Percentiles rank a stretch among this genome's conserved stretches.
Evolutionary conservation across 2,329 filamentous ascomycete species (phyloP).

Genomic region (Phialemonium atrogriseum): DNA sequence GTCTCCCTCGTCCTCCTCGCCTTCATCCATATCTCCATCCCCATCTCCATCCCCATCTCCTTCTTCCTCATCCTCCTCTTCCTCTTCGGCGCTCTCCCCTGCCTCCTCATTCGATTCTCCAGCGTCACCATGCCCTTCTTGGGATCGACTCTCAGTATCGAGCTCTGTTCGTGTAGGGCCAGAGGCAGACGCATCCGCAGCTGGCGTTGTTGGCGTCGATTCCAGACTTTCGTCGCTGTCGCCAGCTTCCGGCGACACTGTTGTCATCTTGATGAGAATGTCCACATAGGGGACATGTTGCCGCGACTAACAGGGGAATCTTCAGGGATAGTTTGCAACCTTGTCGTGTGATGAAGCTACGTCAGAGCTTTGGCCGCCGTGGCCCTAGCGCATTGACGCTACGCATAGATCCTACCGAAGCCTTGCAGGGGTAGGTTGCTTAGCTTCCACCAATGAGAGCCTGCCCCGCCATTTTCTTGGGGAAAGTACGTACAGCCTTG

Average conservation of each 20-base stretch:
- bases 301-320: too few relatives aligned
- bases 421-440: constrained; percentile 8
- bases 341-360: constrained; percentile 16
- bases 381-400: too few relatives aligned
- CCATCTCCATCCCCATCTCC: constrained; percentile 28
- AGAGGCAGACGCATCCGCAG: constrained; percentile 1
- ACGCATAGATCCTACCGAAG: constrained; percentile 1
- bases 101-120: constrained; percentile 15
- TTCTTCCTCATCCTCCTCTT: constrained; percentile 12
- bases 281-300: too few relatives aligned
- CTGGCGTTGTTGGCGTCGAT: constrained; percentile 3
- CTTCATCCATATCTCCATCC: constrained; percentile 34
- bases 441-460: constrained; percentile 13
- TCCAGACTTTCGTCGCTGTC: constrained; percentile 9
- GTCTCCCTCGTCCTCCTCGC: constrained; percentile 47
- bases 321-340: too few relatives aligned
- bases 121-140: constrained; percentile 8
- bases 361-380: constrained; percentile 16
- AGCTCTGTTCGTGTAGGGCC: neutral
- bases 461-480: constrained; percentile 7
- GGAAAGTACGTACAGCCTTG: constrained; percentile 7
- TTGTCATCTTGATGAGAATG: constrained; percentile 18
- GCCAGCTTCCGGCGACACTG: constrained; percentile 15
- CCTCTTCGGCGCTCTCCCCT: constrained; percentile 9
- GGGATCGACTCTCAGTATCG: too few relatives aligned